Evolutionary conservation across 2,329 filamentous ascomycete species (phyloP), one percentile per base, ranked within the genome.

Genomic region (Trichophyton simii): DNA sequence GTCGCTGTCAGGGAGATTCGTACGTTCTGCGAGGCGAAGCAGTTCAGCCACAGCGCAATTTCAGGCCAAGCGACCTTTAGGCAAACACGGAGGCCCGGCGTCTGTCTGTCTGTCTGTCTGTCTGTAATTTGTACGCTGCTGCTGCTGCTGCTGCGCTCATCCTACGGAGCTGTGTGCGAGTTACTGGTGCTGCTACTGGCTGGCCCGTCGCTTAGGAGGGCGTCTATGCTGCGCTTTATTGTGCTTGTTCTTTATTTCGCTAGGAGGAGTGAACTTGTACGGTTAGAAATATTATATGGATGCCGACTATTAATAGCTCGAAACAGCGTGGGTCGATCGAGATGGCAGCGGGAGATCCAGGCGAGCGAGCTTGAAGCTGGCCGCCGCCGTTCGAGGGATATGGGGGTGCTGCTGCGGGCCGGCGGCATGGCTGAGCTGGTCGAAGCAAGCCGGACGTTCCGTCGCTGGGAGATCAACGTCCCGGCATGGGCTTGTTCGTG

Each of bases 1-100:
- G 6, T 44, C n/a, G 15, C 41, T 18, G 46, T n/a, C 46, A 52
- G 46, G 44, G 58, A 36, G 58, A 59, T 59, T 46, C 58, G 58
- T 59, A 38, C 28, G 58, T 48, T 31, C 58, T 57, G 59, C 38
- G 50, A 61, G 48, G 54, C 59, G 59, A 25, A 61, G 50, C 48
- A 34, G 34, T 57, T 38, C 44, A 57, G 59, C 59, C 50, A 61
- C 59, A 59, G 36, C 41, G 57, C 25, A 31, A 52, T 25, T 20
- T 11, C 8, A 55, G 46, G 52, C 52, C 52, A 55, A 55, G 52
- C 34, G 34, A 38, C 9, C 11, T 11, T 20, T 20, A 48, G 46
- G 20, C 52, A 34, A 31, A 55, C 28, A 31, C 28, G 28, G 28
- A 31, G 25, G 28, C 8, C 34, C 34, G 11, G 34, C 34, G 34